Evolutionary conservation across 148 eudicot genomes (phyloP).

Genomic region (Spergularia marina): DNA sequence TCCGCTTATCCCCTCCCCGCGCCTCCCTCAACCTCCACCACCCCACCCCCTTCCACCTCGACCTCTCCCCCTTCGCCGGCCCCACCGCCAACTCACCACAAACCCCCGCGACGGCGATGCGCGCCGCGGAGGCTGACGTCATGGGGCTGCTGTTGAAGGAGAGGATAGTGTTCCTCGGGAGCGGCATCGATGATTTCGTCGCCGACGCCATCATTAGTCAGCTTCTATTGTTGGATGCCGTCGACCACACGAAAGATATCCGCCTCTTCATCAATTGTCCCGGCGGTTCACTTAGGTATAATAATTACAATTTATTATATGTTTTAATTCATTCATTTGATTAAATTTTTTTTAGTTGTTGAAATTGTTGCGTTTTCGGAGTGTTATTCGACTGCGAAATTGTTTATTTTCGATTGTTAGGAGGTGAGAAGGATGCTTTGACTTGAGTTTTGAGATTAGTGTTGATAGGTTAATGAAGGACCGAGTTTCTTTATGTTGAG

Average conservation of each 20-base stretch:
- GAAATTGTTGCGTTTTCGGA: neutral
- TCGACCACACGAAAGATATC: conserved; percentile 70
- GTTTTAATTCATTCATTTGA: neutral
- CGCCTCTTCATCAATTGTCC: conserved; percentile 73
- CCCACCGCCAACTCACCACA: conserved; percentile 37
- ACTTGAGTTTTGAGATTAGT: too few relatives aligned
- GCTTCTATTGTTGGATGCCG: conserved; percentile 74
- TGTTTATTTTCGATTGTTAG: too few relatives aligned
- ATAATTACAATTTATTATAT: neutral
- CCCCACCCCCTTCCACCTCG: conserved; percentile 23
- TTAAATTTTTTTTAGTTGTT: neutral
- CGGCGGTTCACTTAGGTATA: conserved; percentile 78
- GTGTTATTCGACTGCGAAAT: too few relatives aligned
- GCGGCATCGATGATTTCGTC: conserved; percentile 62
- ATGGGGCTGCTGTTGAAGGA: conserved; percentile 74
- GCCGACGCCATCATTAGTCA: conserved; percentile 82
- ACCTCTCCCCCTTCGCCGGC: conserved; percentile 18
- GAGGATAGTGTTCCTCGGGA: conserved; percentile 77
- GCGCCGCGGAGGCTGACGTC: conserved; percentile 65
- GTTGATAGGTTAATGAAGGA: too few relatives aligned
- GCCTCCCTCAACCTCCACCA: conserved; percentile 25
- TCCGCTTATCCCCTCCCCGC: conserved; percentile 16
- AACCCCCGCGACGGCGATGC: conserved; percentile 59
- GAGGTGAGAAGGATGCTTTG: too few relatives aligned
- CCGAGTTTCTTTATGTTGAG: too few relatives aligned